These are phyloP conservation scores for Flaveria trinervia DNA, from an alignment of 129 eudicot genomes.

Conservation along the genomic window DNA sequence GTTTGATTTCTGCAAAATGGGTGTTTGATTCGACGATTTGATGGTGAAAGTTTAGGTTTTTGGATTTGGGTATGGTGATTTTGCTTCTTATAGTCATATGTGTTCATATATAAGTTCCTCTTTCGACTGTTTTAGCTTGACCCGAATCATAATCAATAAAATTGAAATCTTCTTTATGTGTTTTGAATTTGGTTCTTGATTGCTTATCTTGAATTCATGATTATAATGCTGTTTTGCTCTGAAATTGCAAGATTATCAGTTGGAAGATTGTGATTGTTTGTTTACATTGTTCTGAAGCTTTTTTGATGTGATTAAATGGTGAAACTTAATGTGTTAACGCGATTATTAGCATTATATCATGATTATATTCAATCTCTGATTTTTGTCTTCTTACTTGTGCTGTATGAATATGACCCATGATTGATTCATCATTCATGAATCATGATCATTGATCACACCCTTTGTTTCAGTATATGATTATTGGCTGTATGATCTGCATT, in stretches of 20 bases:
- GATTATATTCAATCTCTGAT: neutral
- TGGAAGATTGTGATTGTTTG: neutral
- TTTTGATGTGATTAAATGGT: no score
- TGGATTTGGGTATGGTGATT: conserved; percentile 36
- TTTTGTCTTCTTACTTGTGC: neutral
- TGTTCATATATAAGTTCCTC: conserved; percentile 40
- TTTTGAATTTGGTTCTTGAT: neutral
- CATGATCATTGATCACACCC: conserved; percentile 4
- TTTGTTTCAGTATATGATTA: neutral
- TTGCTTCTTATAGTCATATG: conserved; percentile 33
- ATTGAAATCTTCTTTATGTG: conserved; percentile 5
- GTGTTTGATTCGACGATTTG: conserved; percentile 30
- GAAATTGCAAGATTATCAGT: neutral
- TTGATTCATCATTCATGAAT: neutral
- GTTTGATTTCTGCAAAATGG: conserved; percentile 19
- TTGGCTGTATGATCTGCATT: neutral
- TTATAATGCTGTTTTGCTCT: neutral
- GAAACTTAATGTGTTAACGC: no score
- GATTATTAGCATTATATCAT: neutral
- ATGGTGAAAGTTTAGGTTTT: conserved; percentile 24
- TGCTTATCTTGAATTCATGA: neutral
- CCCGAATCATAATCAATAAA: conserved; percentile 18
- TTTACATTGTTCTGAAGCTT: no score
- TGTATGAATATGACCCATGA: conserved; percentile 4
- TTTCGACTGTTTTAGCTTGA: conserved; percentile 4